Evolutionary conservation across 139 green algal genomes (phyloP).

Genomic region (Pycnococcus provasolii): DNA sequence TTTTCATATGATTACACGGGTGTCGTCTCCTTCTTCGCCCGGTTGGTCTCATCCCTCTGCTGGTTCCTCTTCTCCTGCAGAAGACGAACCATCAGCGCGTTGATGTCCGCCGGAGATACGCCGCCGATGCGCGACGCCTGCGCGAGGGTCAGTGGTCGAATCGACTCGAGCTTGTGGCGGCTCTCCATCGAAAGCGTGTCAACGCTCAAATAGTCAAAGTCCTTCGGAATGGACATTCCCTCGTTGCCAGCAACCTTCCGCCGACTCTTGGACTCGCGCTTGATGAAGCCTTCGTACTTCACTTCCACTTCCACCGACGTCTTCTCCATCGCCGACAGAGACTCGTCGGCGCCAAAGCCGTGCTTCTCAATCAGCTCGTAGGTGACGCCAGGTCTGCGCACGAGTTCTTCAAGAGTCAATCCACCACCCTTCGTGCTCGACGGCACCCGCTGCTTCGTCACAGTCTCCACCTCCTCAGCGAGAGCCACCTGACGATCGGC

Average conservation of each 20-base stretch:
- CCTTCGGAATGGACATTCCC: conserved; percentile 45
- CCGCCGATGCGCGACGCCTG: conserved; percentile 82
- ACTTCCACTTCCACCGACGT: conserved; percentile 87
- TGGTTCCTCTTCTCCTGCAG: too few relatives aligned
- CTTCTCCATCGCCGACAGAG: conserved; percentile 45
- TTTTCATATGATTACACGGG: too few relatives aligned
- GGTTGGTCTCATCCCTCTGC: too few relatives aligned
- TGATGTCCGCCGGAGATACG: conserved; percentile 90
- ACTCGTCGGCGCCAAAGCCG: conserved; percentile 25
- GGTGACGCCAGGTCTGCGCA: conserved; percentile 76
- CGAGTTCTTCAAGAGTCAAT: conserved; percentile 68
- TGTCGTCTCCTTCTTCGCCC: too few relatives aligned
- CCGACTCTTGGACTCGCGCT: conserved; percentile 63
- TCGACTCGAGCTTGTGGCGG: conserved; percentile 75
- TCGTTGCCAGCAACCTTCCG: conserved; percentile 14
- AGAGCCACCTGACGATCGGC: conserved; percentile 30
- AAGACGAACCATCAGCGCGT: conserved; percentile 73
- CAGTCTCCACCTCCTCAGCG: conserved; percentile 19
- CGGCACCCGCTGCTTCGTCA: not conserved
- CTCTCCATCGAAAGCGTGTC: conserved; percentile 66
- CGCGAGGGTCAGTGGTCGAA: conserved; percentile 68
- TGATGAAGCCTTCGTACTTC: conserved; percentile 95
- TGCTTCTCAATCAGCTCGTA: conserved; percentile 60
- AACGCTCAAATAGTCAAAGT: conserved; percentile 39
- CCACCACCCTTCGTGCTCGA: not conserved